Base-by-base conservation (phyloP, 345 rosid species). In the Eutrema heterophyllum region DNA sequence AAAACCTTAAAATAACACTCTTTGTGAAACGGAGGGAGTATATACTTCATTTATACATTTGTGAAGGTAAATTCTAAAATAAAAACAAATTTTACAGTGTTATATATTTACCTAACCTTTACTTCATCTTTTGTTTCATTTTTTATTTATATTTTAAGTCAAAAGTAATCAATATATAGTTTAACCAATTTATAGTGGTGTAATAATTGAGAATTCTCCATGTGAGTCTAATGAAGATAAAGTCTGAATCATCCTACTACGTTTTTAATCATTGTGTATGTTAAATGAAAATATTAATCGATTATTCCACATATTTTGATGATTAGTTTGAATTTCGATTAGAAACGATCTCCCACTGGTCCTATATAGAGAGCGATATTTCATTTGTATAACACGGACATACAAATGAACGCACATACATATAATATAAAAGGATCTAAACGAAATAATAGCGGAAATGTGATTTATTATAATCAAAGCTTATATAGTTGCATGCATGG, bases 391-490 rank as follows among this genome's bases (percentile, higher is more conserved):
- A 62, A 45, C 57, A 55, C 35, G 6, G 15, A 29, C 30, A 73
- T 35, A 35, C 35, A 39, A 46, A 66, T 16, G 44, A 41, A 53
- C 58, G 24, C 29, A 41, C 67, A 13, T 24, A 21, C 18, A 48
- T n/a, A 41, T 24, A 27, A 46, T 38, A 7, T 5, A 39, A 32
- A 30, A 29, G 26, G 63, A 50, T 18, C 7, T 62, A 13, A 60
- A 51, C 29, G 52, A 53, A 63, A 26, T 59, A 51, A 41, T 13
- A 60, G 26, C 26, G 6, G 70, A 53, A 60, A 68, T 60, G 15
- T 58, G 14, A 67, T 74, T 62, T 67, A 68, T 61, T 56, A 76
- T 70, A 70, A 27, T n/a, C 35, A 35, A 62, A 63, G 67, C 39
- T 8, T 75, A 59, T 21, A 52, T 61, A 33, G 64, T 45, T 54